Base-by-base conservation (phyloP, 208 protist species). In the Phytomonas sp. region DNA sequence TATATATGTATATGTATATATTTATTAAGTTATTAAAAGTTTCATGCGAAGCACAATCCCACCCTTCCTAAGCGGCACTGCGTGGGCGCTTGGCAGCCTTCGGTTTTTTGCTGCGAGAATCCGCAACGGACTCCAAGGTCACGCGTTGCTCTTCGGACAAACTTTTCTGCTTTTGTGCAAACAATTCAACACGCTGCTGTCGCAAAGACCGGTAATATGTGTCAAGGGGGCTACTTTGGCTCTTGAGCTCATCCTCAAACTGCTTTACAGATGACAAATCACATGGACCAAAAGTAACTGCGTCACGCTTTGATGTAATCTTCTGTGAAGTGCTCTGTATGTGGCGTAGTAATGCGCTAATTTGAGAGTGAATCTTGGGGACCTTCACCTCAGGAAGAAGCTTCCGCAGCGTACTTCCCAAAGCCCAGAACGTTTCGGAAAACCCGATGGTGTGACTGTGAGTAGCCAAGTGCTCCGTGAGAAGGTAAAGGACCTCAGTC, bases 401-500 rank as follows among this genome's bases (percentile, higher is more conserved):
- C 67, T 92, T 91, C 72, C 87, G 91, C 51, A 98, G 78, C 23
- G 91, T 94, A 68, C 79, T 80, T 43, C 93, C 85, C 30, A 95
- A 84, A 5, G 89, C 82, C 81, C 91, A 95, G 73, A 96, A 92
- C 51, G 93, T 74, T 82, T 98, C 94, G n/a, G 96, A 92, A 78
- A 98, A 98, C 46, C 93, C 92, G 56, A 98, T 67, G 46, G 84
- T 89, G 82, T 94, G 78, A 62, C 85, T 88, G 74, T 95, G 88
- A 20, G 84, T 91, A 32, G 89, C 77, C 46, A 96, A 71, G 68
- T 96, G 91, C 78, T 96, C 90, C 53, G 90, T 94, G 33, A 95
- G 83, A 23, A 94, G 88, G 67, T 95, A 95, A 28, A 97, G 80
- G 34, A 81, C 75, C 74, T 96, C 90, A 6, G 31, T 80, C 88